phyloP scores from a whole-genome alignment of 768 basidiomycete species.

The Lyophyllum semitale region DNA sequence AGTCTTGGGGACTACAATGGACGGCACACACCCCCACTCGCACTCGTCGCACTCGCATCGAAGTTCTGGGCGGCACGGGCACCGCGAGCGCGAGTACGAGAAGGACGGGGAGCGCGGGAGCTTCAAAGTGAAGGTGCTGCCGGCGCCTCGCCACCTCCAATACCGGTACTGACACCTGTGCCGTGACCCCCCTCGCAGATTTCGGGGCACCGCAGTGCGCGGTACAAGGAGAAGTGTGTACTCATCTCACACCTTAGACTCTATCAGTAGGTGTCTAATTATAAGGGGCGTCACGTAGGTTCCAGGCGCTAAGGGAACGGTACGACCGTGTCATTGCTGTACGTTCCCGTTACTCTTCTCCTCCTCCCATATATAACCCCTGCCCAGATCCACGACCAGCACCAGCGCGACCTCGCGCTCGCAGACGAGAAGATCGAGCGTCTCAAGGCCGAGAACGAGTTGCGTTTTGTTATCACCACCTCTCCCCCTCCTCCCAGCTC shows the following conservation, averaged over 20 bases:
- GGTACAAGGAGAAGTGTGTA: conserved; percentile 33
- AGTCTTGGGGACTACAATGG: too few species aligned
- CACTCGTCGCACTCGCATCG: background rate
- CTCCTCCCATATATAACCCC: too few species aligned
- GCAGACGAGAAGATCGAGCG: conserved; percentile 42
- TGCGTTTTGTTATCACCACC: conserved; percentile 14
- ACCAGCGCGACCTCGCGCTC: conserved; percentile 39
- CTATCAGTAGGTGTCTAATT: background rate
- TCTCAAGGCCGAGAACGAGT: conserved; percentile 55
- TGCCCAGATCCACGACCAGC: conserved; percentile 38
- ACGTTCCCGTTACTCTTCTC: conserved; percentile 17
- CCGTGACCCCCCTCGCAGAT: background rate
- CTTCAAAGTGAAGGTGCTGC: conserved; percentile 13
- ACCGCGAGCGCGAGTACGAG: conserved; percentile 1
- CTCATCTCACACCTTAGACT: background rate
- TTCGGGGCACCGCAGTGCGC: conserved; percentile 9
- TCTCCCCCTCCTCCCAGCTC: background rate
- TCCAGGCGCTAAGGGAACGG: conserved; percentile 44
- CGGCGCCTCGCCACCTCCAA: too few species aligned
- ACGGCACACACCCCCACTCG: background rate
- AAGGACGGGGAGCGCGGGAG: conserved; percentile 8
- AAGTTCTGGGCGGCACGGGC: background rate
- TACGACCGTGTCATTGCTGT: conserved; percentile 47
- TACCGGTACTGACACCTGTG: background rate
- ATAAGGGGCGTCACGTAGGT: conserved; percentile 31